Evolutionary conservation across 1,284 basidiomycete genomes (phyloP).

Genomic region (Tilletia caries): DNA sequence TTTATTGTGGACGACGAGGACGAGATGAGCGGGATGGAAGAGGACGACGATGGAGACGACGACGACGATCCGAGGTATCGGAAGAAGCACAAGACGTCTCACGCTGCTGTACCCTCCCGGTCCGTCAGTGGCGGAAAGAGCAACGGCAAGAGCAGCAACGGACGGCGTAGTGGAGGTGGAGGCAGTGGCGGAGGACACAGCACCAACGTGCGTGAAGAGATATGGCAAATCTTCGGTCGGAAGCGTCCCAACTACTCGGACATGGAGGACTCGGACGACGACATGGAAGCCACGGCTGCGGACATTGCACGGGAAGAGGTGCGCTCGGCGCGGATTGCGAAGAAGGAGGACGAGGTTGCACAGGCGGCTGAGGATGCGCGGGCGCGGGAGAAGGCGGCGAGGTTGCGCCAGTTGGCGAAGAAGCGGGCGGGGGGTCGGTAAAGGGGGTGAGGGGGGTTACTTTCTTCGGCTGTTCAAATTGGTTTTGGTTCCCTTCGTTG

Average conservation of each 20-base stretch:
- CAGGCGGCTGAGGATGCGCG: slow-evolving; percentile 31
- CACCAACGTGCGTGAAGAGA: slow-evolving; percentile 26
- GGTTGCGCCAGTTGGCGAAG: neutral
- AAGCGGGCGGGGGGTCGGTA: neutral
- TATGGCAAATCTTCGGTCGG: slow-evolving; percentile 47
- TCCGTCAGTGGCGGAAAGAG: neutral
- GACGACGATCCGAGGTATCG: slow-evolving; percentile 14
- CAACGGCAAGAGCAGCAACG: neutral
- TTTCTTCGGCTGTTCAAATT: too few species aligned
- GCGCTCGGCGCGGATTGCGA: slow-evolving; percentile 34
- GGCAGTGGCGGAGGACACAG: too few species aligned
- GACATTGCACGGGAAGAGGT: slow-evolving; percentile 43
- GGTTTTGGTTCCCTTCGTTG: too few species aligned
- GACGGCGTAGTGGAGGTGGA: neutral
- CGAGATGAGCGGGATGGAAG: slow-evolving; percentile 14
- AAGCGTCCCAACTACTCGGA: slow-evolving; percentile 38
- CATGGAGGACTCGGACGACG: slow-evolving; percentile 37
- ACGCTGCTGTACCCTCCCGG: neutral
- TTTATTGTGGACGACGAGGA: slow-evolving; percentile 29
- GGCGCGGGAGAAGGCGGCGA: slow-evolving; percentile 34
- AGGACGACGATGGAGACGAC: slow-evolving; percentile 22
- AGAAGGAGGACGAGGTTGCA: slow-evolving; percentile 42
- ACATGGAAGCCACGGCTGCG: slow-evolving; percentile 49
- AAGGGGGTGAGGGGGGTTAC: too few species aligned
- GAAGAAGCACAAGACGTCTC: slow-evolving; percentile 21